Percentiles rank a stretch among this genome's conserved stretches.
These are phyloP conservation scores for Helenozyma rhizophorensis DNA, from an alignment of 805 yeast genomes.

Conservation along the genomic window DNA sequence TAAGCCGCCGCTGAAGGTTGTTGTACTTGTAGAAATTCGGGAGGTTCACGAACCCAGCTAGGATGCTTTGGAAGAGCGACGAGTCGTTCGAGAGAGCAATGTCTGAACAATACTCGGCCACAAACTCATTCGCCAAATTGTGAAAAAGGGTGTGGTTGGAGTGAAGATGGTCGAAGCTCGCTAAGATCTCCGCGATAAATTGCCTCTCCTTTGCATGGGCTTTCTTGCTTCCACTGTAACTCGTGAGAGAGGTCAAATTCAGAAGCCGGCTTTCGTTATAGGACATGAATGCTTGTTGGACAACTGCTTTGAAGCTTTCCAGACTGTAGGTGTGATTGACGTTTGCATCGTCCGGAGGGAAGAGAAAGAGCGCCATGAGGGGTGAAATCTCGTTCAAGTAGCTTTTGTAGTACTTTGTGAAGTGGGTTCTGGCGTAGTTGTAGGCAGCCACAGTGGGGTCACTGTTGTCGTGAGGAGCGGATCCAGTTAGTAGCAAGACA, in stretches of 20 bases:
- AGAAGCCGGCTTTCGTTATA: not conserved
- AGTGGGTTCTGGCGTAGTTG: slow-evolving; percentile 34
- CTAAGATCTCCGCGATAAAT: slow-evolving; percentile 30
- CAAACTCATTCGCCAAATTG: slow-evolving; percentile 35
- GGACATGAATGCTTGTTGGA: not conserved
- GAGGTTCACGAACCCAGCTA: slow-evolving; percentile 38
- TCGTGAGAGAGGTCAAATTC: too few relatives aligned
- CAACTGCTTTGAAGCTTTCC: slow-evolving; percentile 7
- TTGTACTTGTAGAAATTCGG: slow-evolving; percentile 41
- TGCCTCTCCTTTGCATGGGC: slow-evolving; percentile 17
- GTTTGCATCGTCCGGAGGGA: slow-evolving; percentile 8
- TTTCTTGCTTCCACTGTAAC: too few relatives aligned
- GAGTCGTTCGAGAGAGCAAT: slow-evolving; percentile 37
- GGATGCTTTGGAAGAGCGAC: slow-evolving; percentile 35
- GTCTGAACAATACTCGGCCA: slow-evolving; percentile 35
- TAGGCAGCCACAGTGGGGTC: slow-evolving; percentile 31
- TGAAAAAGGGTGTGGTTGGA: slow-evolving; percentile 27
- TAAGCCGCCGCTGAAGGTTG: slow-evolving; percentile 30
- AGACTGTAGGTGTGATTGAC: slow-evolving; percentile 14
- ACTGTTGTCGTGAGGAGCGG: slow-evolving; percentile 4
- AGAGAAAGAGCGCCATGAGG: slow-evolving; percentile 28
- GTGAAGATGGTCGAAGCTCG: slow-evolving; percentile 27
- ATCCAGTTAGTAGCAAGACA: slow-evolving; percentile 25
- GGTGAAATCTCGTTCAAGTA: slow-evolving; percentile 33
- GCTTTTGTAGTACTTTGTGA: slow-evolving; percentile 27